Evolutionary conservation across 805 yeast genomes (phyloP), one percentile per base, ranked within the genome.

Genomic region (Yarrowia hollandica): DNA sequence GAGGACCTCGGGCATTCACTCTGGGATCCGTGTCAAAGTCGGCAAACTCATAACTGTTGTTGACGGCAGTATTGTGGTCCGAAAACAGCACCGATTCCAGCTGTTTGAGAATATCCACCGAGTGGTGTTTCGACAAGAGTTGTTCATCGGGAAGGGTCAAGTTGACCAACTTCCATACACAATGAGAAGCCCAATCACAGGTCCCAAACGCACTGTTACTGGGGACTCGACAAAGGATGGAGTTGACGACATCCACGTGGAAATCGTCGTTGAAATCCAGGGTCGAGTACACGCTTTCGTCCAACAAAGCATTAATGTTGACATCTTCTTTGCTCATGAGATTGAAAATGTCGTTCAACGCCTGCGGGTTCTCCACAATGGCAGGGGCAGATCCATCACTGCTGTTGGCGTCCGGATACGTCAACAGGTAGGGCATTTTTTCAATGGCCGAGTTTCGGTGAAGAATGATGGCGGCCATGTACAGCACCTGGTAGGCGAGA

Each of bases 131-230:
- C n/a, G 58, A 7, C 35, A 52, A 16, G 9, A 52, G 44, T 35
- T 52, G 58, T 11, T 52, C 58, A 16, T 52, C 58, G n/a, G 58
- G 58, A 35, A 52, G 58, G 15, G 58, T 52, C 26, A 52, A n/a
- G 19, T 52, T 52, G 19, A 52, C 58, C 10, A 52, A 25, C 44
- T 52, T 52, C 58, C 58, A 52, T 6, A 52, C 37, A 35, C 58
- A 52, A 12, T 52, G 58, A 14, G 44, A 16, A 2, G 58, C 58
- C 58, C 58, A 52, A 5, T 52, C 58, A 11, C 58, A 52, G n/a
- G 35, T 37, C 15, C 44, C 42, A 52, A 26, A 52, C 9, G 58
- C 44, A 5, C 39, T 48, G 38, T 52, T 52, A n/a, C 35, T 35
- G 15, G 58, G 58, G 8, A 52, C 44, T 11, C 44, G 44, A 10